Conservation (phyloP, 2,329 filamentous ascomycete genomes). For the Ceratocystis eucalypticola region DNA sequence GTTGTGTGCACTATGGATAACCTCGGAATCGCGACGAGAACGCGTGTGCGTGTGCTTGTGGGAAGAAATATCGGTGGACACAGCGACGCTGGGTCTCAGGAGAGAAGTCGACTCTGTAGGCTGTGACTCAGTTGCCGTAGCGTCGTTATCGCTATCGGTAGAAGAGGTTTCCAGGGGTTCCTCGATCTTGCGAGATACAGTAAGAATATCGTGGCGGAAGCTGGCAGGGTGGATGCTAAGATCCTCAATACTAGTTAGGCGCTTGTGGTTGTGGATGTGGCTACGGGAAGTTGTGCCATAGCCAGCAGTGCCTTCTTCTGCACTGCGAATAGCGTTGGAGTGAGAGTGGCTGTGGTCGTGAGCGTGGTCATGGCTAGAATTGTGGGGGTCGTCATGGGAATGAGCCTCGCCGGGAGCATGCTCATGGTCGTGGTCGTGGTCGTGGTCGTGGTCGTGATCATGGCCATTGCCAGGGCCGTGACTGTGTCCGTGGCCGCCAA, state of each 20-base stretch:
- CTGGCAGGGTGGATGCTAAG: constrained; percentile 80
- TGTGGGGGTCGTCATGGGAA: constrained; percentile 34
- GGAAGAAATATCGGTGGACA: constrained; percentile 21
- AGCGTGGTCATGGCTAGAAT: constrained; percentile 27
- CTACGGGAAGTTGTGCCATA: constrained; percentile 27
- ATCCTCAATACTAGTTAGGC: constrained; percentile 52
- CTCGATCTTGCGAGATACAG: constrained; percentile 39
- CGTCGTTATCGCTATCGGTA: constrained; percentile 32
- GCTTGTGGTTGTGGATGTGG: constrained; percentile 31
- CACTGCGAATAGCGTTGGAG: constrained; percentile 26
- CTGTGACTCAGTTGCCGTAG: constrained; percentile 22
- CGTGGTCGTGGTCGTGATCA: constrained; percentile 37
- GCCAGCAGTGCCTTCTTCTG: constrained; percentile 35
- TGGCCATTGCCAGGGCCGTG: constrained; percentile 49
- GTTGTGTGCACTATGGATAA: constrained; percentile 58
- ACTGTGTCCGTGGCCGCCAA: constrained; percentile 84
- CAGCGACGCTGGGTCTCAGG: constrained; percentile 31
- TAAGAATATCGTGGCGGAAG: constrained; percentile 85
- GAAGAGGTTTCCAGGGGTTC: constrained; percentile 26
- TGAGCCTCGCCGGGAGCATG: constrained; percentile 26
- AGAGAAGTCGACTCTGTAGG: constrained; percentile 36
- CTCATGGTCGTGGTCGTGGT: constrained; percentile 31
- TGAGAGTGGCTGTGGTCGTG: constrained; percentile 20
- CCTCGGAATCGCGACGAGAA: constrained; percentile 35
- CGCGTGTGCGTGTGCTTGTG: constrained; percentile 18